Percentiles rank a stretch among this genome's conserved stretches.
phyloP scores from a whole-genome alignment of 2,329 filamentous ascomycete genomes.

The Cladosporium sp. region DNA sequence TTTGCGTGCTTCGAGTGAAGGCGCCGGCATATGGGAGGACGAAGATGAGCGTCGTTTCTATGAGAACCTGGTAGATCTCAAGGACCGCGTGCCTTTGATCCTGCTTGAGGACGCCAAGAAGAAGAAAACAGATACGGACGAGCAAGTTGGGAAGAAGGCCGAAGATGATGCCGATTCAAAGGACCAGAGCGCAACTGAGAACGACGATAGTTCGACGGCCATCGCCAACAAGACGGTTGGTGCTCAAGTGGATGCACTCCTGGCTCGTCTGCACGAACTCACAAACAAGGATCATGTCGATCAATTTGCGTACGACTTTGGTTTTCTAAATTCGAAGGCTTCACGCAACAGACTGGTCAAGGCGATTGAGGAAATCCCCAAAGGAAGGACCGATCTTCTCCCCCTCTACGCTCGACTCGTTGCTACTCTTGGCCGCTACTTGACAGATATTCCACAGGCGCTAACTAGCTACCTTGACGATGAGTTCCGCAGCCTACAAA shows the following conservation, averaged over 20 bases:
- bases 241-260: slow-evolving; percentile 86
- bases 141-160: slow-evolving; percentile 72
- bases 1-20: slow-evolving; percentile 81
- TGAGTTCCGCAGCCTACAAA: slow-evolving; percentile 92
- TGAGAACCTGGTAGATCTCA: slow-evolving; percentile 91
- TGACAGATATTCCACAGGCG: slow-evolving; percentile 89
- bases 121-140: slow-evolving; percentile 78
- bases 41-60: slow-evolving; percentile 98
- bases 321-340: slow-evolving; percentile 96
- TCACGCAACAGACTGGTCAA: slow-evolving; percentile 93
- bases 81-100: slow-evolving; percentile 91
- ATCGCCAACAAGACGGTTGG: slow-evolving; percentile 98
- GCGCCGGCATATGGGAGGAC: slow-evolving; percentile 95
- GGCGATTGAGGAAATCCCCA: slow-evolving; percentile 88
- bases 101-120: slow-evolving; percentile 92
- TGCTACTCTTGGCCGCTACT: slow-evolving; percentile 86
- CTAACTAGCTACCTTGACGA: slow-evolving; percentile 90
- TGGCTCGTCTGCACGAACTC: slow-evolving; percentile 83
- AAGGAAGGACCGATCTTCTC: slow-evolving; percentile 84
- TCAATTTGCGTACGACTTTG: slow-evolving; percentile 91
- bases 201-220: slow-evolving; percentile 82
- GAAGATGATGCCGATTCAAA: slow-evolving; percentile 49
- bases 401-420: slow-evolving; percentile 89
- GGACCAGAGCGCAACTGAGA: slow-evolving; percentile 49
- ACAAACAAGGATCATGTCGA: slow-evolving; percentile 90